A percentile compares a stretch with the other conserved stretches of the same genome.
phyloP scores from a whole-genome alignment of 257 asterid genomes.

The Solanum pinnatisectum region DNA sequence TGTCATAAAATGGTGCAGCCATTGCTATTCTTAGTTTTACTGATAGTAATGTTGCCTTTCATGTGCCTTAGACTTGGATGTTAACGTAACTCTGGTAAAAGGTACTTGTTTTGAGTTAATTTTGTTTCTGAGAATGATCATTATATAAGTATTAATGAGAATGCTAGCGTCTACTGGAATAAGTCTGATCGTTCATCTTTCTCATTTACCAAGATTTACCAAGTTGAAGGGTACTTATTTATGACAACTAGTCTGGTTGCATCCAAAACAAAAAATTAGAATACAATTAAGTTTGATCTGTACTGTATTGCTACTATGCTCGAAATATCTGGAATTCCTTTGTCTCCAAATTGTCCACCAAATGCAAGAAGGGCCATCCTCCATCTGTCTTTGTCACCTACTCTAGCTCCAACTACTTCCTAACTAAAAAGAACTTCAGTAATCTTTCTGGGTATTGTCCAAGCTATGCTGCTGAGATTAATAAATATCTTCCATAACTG shows the following conservation, averaged over 20 bases:
- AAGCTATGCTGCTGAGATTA: background rate
- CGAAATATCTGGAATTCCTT: background rate
- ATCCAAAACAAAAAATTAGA: background rate
- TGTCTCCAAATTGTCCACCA: background rate
- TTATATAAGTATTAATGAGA: background rate
- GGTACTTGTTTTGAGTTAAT: background rate
- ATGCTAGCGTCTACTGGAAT: background rate
- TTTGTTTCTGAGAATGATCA: background rate
- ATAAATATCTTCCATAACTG: background rate
- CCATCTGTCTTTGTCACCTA: background rate
- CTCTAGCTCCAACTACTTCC: background rate
- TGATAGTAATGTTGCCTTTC: background rate
- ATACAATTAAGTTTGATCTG: background rate
- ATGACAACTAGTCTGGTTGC: background rate
- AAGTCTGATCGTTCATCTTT: background rate
- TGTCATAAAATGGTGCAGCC: background rate
- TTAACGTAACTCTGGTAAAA: background rate
- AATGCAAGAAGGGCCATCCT: background rate
- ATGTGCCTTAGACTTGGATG: background rate
- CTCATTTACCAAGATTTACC: background rate
- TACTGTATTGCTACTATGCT: background rate
- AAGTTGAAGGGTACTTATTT: background rate
- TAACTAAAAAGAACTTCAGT: background rate
- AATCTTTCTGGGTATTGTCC: background rate
- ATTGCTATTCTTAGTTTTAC: background rate